Percentiles rank a stretch among this genome's conserved stretches.
phyloP scores from a whole-genome alignment of 768 basidiomycete species.

The Naganishia randhawae region DNA sequence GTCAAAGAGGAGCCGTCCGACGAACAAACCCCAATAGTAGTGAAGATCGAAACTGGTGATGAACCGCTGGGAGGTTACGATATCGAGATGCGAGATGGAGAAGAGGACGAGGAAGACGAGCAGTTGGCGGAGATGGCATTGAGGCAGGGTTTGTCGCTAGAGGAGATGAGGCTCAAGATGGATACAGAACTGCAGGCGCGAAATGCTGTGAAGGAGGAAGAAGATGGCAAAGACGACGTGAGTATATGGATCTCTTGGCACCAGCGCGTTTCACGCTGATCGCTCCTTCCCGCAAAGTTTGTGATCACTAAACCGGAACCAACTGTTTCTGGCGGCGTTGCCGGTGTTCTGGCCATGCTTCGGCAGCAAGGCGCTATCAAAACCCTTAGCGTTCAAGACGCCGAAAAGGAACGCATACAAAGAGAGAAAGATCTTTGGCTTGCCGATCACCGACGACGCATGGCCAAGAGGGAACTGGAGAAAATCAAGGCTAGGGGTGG shows the following conservation, averaged over 20 bases:
- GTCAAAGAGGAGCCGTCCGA: slow-evolving; percentile 27
- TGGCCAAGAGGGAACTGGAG: slow-evolving; percentile 77
- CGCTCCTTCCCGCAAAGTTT: neutral
- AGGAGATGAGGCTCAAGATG: slow-evolving; percentile 51
- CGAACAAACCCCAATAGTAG: slow-evolving; percentile 37
- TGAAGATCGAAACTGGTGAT: slow-evolving; percentile 47
- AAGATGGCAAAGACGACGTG: slow-evolving; percentile 50
- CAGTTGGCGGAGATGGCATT: slow-evolving; percentile 52
- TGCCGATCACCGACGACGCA: slow-evolving; percentile 70
- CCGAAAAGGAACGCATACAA: slow-evolving; percentile 75
- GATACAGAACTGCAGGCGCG: slow-evolving; percentile 73
- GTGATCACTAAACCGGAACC: slow-evolving; percentile 57
- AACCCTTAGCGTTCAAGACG: slow-evolving; percentile 60
- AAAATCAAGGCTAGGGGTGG: slow-evolving; percentile 68
- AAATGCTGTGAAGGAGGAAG: slow-evolving; percentile 62
- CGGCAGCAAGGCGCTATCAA: slow-evolving; percentile 87
- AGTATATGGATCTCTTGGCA: slow-evolving; percentile 44
- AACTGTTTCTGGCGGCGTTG: slow-evolving; percentile 77
- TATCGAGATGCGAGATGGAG: slow-evolving; percentile 67
- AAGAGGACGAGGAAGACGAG: slow-evolving; percentile 73
- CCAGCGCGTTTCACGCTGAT: neutral
- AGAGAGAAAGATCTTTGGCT: slow-evolving; percentile 84
- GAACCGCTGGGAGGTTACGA: slow-evolving; percentile 52
- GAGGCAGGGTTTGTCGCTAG: slow-evolving; percentile 47
- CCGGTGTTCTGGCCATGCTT: slow-evolving; percentile 79